These are phyloP conservation scores for Xylaria acuta DNA, from an alignment of 495 filamentous ascomycete species.

Conservation along the genomic window DNA sequence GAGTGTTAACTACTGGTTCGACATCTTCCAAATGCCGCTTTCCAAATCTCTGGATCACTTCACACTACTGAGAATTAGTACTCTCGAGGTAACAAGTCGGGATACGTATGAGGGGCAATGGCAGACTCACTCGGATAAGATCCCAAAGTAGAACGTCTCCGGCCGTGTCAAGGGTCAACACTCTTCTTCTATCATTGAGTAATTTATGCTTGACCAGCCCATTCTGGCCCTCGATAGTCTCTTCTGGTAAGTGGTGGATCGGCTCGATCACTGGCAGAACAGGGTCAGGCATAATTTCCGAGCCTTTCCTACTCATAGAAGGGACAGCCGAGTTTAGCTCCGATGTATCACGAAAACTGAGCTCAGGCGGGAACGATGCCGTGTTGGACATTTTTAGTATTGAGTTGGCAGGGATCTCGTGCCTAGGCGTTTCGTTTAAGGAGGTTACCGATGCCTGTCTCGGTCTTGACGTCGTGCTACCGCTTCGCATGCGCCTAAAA, in stretches of 20 bases:
- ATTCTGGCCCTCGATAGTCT: conserved; percentile 93
- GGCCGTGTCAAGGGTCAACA: conserved; percentile 90
- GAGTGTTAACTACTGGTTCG: conserved; percentile 82
- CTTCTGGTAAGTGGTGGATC: conserved; percentile 75
- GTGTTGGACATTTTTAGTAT: conserved; percentile 84
- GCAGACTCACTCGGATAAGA: conserved; percentile 70
- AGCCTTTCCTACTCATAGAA: conserved; percentile 59
- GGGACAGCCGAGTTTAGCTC: conserved; percentile 56
- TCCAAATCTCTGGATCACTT: conserved; percentile 84
- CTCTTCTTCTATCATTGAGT: conserved; percentile 87
- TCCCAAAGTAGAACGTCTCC: conserved; percentile 98
- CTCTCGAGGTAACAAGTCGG: not conserved
- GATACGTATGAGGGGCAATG: conserved; percentile 15
- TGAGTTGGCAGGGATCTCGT: conserved; percentile 76
- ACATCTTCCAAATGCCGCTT: conserved; percentile 95
- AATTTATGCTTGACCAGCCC: conserved; percentile 92
- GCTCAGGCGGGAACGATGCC: conserved; percentile 67
- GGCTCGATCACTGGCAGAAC: conserved; percentile 65
- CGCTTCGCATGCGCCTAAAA: conserved; percentile 61
- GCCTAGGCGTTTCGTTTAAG: conserved; percentile 50
- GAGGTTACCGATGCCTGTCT: conserved; percentile 38
- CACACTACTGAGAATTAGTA: conserved; percentile 63
- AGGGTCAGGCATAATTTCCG: conserved; percentile 66
- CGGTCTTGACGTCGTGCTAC: conserved; percentile 50
- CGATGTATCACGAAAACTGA: conserved; percentile 40